A percentile compares a stretch with the other conserved stretches of the same genome.
These are phyloP conservation scores for Nakazawaea siamensis DNA, from an alignment of 805 yeast species.

Conservation along the genomic window DNA sequence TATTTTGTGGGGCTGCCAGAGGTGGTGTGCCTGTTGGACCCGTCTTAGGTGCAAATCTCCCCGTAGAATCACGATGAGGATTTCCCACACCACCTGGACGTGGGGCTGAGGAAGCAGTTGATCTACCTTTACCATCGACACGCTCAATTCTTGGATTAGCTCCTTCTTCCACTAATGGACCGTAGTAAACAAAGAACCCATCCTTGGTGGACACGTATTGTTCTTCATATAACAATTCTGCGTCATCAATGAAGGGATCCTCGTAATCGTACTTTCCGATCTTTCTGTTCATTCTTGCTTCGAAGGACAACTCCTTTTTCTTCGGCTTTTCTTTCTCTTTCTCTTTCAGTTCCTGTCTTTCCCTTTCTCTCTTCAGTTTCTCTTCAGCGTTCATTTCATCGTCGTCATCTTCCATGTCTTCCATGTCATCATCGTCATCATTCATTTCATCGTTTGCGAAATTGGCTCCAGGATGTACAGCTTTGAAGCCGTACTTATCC, in stretches of 20 bases:
- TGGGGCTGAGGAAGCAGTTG: neutral
- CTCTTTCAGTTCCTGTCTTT: conserved; percentile 27
- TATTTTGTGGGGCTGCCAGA: neutral
- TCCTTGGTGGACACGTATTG: conserved; percentile 88
- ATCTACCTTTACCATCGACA: conserved; percentile 2
- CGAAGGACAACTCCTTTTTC: conserved; percentile 22
- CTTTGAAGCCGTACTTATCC: conserved; percentile 76
- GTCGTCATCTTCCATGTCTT: conserved; percentile 28
- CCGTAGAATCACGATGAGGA: conserved; percentile 4
- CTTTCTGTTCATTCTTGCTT: conserved; percentile 39
- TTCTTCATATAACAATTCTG: conserved; percentile 88
- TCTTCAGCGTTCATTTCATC: conserved; percentile 27
- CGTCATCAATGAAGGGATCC: conserved; percentile 96
- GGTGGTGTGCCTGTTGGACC: neutral
- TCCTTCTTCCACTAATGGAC: conserved; percentile 69
- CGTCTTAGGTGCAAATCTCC: neutral
- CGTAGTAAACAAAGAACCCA: conserved; percentile 93
- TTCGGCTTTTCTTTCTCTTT: conserved; percentile 35
- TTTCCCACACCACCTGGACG: neutral
- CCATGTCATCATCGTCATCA: conserved; percentile 42
- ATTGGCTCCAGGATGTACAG: conserved; percentile 58
- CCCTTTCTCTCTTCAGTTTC: too few relatives aligned
- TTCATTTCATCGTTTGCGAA: conserved; percentile 46
- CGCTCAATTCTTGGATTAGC: conserved; percentile 35
- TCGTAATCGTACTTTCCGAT: conserved; percentile 87